Evolutionary conservation across 1,284 basidiomycete species (phyloP).

Genomic region (Moniliophthora roreri): DNA sequence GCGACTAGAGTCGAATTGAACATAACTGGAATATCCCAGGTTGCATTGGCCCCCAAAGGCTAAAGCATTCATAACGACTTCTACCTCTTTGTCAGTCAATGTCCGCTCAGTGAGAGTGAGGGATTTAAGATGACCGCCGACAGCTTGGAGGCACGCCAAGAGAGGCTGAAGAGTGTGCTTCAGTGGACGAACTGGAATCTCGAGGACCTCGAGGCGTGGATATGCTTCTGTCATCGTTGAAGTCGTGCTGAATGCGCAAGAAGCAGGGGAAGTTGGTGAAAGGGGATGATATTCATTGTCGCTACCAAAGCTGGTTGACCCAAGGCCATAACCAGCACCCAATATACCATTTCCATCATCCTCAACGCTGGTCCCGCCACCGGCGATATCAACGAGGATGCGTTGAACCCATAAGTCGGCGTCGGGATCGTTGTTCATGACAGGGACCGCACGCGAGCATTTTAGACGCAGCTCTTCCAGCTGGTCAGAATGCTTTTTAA

Average conservation of each 20-base stretch:
- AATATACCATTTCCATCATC: not conserved
- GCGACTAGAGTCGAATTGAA: too few relatives aligned
- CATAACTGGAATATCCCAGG: too few relatives aligned
- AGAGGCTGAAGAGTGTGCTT: constrained; percentile 29
- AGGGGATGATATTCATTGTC: too few relatives aligned
- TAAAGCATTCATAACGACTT: constrained; percentile 21
- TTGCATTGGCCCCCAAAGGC: too few relatives aligned
- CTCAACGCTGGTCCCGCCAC: not conserved
- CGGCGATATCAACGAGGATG: constrained; percentile 25
- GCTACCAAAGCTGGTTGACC: too few relatives aligned
- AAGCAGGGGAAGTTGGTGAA: not conserved
- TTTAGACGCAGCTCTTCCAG: constrained; percentile 33
- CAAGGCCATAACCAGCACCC: not conserved
- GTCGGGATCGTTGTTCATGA: constrained; percentile 22
- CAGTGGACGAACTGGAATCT: constrained; percentile 12
- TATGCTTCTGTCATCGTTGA: not conserved
- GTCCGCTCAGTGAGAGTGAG: constrained; percentile 33
- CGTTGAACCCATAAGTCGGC: constrained; percentile 38
- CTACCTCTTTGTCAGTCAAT: constrained; percentile 28
- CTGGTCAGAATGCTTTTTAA: constrained; percentile 30
- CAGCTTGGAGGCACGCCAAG: constrained; percentile 27
- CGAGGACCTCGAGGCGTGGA: constrained; percentile 6
- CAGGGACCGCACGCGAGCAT: constrained; percentile 27
- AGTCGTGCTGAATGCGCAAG: not conserved
- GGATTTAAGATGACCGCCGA: constrained; percentile 28